Percentiles rank a stretch among this genome's conserved stretches.
phyloP scores from a whole-genome alignment of 2,329 filamentous ascomycete genomes.

The Aspergillus sp. region DNA sequence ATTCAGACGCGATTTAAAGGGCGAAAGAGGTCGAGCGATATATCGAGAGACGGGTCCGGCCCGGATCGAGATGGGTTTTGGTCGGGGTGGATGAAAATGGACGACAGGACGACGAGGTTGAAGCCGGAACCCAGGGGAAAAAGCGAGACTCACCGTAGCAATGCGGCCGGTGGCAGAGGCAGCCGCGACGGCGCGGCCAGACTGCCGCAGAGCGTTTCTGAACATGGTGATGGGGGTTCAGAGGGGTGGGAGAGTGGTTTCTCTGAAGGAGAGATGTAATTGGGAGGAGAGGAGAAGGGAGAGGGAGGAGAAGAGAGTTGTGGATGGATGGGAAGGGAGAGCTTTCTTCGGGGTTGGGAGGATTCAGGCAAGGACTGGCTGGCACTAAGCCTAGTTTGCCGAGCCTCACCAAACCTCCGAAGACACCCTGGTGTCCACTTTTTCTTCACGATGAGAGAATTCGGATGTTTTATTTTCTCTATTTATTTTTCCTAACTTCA shows the following conservation, averaged over 20 bases:
- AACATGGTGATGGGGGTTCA: constrained; percentile 69
- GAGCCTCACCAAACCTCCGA: constrained; percentile 35
- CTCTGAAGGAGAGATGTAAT: constrained; percentile 42
- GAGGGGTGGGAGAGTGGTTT: constrained; percentile 43
- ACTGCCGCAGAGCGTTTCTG: constrained; percentile 97
- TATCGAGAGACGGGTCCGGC: constrained; percentile 20
- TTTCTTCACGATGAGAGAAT: too few relatives aligned
- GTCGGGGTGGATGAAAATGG: constrained; percentile 30
- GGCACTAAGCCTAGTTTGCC: constrained; percentile 40
- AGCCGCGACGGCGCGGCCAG: constrained; percentile 89
- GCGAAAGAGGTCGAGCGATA: constrained; percentile 21
- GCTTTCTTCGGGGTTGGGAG: constrained; percentile 40
- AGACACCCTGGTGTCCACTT: constrained; percentile 32
- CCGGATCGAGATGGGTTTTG: constrained; percentile 30
- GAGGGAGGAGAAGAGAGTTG: constrained; percentile 40
- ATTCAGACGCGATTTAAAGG: constrained; percentile 19
- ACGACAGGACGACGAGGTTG: constrained; percentile 31
- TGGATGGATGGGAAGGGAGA: constrained; percentile 40
- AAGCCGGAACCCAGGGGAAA: constrained; percentile 14
- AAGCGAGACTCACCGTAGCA: constrained; percentile 78
- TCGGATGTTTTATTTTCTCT: background rate
- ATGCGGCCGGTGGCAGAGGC: constrained; percentile 89
- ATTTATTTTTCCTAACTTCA: background rate
- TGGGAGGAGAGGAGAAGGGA: constrained; percentile 37
- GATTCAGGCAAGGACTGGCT: constrained; percentile 33